Evolutionary conservation across 2,329 filamentous ascomycete species (phyloP).

Genomic region (Penicillium sp.): DNA sequence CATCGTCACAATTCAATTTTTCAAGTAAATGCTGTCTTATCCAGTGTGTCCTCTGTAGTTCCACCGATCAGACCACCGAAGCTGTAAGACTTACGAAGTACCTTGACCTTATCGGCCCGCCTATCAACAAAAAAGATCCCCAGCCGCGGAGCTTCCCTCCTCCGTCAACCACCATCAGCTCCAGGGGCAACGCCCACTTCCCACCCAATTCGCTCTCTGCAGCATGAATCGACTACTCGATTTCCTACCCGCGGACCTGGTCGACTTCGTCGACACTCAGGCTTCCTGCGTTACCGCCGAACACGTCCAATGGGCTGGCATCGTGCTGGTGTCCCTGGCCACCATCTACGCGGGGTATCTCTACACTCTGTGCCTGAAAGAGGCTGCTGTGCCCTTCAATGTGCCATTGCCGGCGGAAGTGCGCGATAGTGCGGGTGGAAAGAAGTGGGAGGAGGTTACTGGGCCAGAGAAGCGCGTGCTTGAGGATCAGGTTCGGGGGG

Average conservation of each 20-base stretch:
- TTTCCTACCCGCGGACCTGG: conserved; percentile 27
- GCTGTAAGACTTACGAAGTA: no score
- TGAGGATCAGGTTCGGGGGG: conserved; percentile 42
- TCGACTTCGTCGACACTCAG: conserved; percentile 22
- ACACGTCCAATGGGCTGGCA: conserved; percentile 27
- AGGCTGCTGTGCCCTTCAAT: conserved; percentile 41
- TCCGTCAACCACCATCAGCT: conserved; percentile 42
- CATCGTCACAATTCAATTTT: not conserved
- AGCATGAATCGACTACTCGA: conserved; percentile 31
- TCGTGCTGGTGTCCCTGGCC: conserved; percentile 33
- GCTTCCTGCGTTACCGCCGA: conserved; percentile 15
- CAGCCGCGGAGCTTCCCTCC: conserved; percentile 7
- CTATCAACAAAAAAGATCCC: conserved; percentile 22
- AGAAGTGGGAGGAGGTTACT: conserved; percentile 40
- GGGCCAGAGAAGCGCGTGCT: conserved; percentile 38
- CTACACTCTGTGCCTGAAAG: conserved; percentile 32
- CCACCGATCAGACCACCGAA: not conserved
- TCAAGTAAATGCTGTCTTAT: not conserved
- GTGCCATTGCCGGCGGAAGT: conserved; percentile 42
- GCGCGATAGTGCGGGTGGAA: conserved; percentile 32
- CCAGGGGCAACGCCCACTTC: conserved; percentile 19
- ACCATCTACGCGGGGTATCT: conserved; percentile 37
- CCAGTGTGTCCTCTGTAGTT: not conserved
- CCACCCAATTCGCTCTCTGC: conserved; percentile 9
- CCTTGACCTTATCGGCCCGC: conserved; percentile 13